Conservation (phyloP, 1,139 yeast genomes). For the Candida pseudoviswanathii region DNA sequence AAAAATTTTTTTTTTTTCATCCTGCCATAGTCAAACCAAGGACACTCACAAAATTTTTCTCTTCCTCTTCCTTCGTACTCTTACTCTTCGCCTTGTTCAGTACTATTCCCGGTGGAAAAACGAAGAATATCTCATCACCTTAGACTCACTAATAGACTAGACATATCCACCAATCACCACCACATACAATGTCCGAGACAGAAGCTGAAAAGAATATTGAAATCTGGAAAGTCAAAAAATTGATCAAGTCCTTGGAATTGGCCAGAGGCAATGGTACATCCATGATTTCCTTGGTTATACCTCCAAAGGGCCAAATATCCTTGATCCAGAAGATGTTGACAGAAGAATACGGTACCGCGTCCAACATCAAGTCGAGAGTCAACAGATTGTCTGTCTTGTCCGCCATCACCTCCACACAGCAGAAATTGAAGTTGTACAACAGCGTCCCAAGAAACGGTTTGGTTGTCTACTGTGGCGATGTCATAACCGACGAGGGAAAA, state of each 20-base stretch:
- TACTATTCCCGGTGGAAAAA: background rate
- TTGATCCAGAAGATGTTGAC: conserved; percentile 88
- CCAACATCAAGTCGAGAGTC: conserved; percentile 95
- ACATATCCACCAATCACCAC: background rate
- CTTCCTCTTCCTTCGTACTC: background rate
- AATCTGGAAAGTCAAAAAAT: conserved; percentile 97
- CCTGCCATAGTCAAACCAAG: background rate
- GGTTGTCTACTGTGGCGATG: conserved; percentile 97
- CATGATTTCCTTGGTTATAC: conserved; percentile 93
- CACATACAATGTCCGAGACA: conserved; percentile 13
- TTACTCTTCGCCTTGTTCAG: background rate
- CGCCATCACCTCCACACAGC: conserved; percentile 97
- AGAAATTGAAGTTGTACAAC: conserved; percentile 86
- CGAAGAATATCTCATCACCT: background rate
- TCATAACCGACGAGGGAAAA: conserved; percentile 94
- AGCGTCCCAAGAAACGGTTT: conserved; percentile 92
- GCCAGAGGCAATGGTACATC: conserved; percentile 99
- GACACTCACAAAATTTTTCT: background rate
- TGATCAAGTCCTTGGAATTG: conserved; percentile 78
- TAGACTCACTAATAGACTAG: conserved; percentile 3
- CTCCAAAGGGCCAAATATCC: conserved; percentile 93
- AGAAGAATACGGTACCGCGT: conserved; percentile 98
- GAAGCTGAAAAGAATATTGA: conserved; percentile 93
- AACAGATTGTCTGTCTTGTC: conserved; percentile 92
- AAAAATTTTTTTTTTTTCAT: background rate